Base-by-base conservation (phyloP, 75 land plant species). In the Sequoiadendron giganteum region DNA sequence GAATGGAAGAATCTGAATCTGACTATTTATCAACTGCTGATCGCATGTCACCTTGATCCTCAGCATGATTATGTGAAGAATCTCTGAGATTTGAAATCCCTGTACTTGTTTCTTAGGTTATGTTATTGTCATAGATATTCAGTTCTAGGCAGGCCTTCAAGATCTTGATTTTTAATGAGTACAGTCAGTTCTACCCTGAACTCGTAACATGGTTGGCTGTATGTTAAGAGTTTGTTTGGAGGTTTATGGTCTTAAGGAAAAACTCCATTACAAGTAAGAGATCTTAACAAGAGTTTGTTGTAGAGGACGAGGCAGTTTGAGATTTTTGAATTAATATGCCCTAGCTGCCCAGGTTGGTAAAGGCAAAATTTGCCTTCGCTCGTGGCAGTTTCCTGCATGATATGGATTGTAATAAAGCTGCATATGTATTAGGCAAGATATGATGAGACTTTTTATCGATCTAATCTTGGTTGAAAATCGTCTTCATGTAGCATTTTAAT, bases 271-370 rank as follows among this genome's bases (percentile, higher is more conserved):
- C 34, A 32, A 77, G 87, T 55, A 85, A 79, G 78, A 52, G 87
- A 45, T 43, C 10, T 30, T 89, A 55, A 85, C 38, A 14, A 39
- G 84, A 83, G 68, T 16, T 32, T 58, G 39, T 87, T 61, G 11
- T 38, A 72, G n/a, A 73, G 47, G 45, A 13, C 13, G 28, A 43
- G 49, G 52, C 52, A 82, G 48, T 82, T 82, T 42, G 7, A 43
- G 49, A 45, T 10, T 47, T 82, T 82, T 45, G 84, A 25, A 47
- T 48, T 43, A 82, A 85, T 54, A 5, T 85, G 34, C 38, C 84
- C 87, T 91, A 87, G 89, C 90, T 92, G 93, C 93, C 93, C 93
- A 92, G 93, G 93, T 91, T 86, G 93, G 93, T 89, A 84, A 83
- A 86, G 88, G 58, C 84, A 83, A 88, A 85, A 88, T 58, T 48